Percentiles rank a stretch among this genome's conserved stretches.
Evolutionary conservation across 208 protist species (phyloP).

Genomic region (Vickermania spadyakhi): DNA sequence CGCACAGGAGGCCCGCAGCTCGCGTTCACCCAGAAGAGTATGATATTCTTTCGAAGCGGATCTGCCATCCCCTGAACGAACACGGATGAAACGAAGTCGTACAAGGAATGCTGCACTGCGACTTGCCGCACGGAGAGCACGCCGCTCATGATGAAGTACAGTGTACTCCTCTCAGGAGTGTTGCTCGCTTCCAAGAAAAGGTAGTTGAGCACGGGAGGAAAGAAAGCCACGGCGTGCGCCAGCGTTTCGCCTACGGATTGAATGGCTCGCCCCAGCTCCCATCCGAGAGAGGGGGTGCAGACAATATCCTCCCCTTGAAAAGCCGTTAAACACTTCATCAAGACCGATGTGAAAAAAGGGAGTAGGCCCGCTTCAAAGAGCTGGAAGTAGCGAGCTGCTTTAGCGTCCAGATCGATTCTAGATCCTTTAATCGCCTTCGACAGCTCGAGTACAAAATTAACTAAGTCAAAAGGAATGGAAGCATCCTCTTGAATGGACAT

Average conservation of each 20-base stretch:
- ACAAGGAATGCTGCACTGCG: slow-evolving; percentile 12
- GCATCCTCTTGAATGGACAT: slow-evolving; percentile 6
- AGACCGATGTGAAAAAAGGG: neutral
- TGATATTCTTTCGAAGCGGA: neutral
- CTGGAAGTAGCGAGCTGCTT: slow-evolving; percentile 7
- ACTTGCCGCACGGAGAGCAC: neutral
- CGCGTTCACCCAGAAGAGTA: neutral
- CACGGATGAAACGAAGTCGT: slow-evolving; percentile 10
- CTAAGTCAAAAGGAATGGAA: slow-evolving; percentile 27
- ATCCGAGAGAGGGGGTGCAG: slow-evolving; percentile 11
- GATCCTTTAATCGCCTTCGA: slow-evolving; percentile 56
- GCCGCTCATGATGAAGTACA: slow-evolving; percentile 1
- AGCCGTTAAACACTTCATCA: slow-evolving; percentile 24
- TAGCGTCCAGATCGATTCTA: slow-evolving; percentile 30
- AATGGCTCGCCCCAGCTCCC: slow-evolving; percentile 1
- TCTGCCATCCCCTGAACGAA: neutral
- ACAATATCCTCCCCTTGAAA: slow-evolving; percentile 41
- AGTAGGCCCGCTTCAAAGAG: neutral
- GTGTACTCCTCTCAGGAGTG: neutral
- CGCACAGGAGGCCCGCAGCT: neutral
- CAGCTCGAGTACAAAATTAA: slow-evolving; percentile 55
- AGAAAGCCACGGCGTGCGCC: neutral
- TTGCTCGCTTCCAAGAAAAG: neutral
- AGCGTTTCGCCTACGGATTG: neutral
- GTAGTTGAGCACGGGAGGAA: neutral